Evolutionary conservation across 345 rosid species (phyloP).

Genomic region (Cardamine occulta): DNA sequence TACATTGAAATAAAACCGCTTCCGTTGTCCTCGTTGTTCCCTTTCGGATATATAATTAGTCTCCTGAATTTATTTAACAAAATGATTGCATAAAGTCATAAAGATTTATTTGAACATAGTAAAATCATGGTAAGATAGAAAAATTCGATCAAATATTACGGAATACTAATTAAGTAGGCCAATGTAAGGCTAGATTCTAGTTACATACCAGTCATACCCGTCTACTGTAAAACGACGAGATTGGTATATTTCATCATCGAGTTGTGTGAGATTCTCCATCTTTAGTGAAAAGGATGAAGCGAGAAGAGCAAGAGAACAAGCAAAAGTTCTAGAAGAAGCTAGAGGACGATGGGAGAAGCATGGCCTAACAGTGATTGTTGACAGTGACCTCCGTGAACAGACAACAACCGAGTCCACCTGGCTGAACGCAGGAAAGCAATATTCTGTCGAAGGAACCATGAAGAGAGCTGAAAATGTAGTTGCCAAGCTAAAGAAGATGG

Average conservation of each 20-base stretch:
- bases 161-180: no score
- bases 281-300: not conserved
- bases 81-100: no score
- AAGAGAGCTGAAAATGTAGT: constrained; percentile 58
- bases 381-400: constrained; percentile 71
- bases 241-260: not conserved
- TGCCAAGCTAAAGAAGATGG: constrained; percentile 65
- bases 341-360: constrained; percentile 87
- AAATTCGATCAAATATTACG: no score
- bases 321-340: constrained; percentile 81
- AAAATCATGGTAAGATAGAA: no score
- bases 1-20: not conserved
- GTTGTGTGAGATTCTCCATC: not conserved
- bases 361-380: constrained; percentile 85
- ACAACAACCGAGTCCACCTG: constrained; percentile 60
- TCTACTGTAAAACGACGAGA: not conserved
- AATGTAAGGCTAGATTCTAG: no score
- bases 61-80: not conserved
- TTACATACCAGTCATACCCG: not conserved
- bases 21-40: not conserved
- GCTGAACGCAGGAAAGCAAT: constrained; percentile 61
- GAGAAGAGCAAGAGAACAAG: constrained; percentile 78
- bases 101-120: no score
- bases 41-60: not conserved
- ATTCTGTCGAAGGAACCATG: constrained; percentile 60